Evolutionary conservation across 2,329 filamentous ascomycete genomes (phyloP).

Genomic region (Calonectria crousiana): DNA sequence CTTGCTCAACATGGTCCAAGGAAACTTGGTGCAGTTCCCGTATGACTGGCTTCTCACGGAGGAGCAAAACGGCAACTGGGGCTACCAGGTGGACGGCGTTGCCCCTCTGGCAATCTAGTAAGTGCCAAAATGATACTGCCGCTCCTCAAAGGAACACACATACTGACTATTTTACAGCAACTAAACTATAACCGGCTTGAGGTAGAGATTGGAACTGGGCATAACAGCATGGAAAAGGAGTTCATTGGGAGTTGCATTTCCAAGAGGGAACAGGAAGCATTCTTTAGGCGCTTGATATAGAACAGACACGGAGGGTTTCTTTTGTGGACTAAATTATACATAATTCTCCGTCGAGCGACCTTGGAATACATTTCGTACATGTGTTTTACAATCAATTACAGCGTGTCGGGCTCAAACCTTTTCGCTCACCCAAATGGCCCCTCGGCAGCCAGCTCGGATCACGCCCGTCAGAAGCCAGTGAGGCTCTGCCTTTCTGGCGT

Average conservation of each 20-base stretch:
- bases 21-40: constrained; percentile 90
- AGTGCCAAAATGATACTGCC: constrained; percentile 54
- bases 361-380: constrained; percentile 36
- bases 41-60: constrained; percentile 96
- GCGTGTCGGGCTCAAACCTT: constrained; percentile 62
- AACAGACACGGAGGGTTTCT: constrained; percentile 29
- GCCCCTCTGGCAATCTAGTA: constrained; percentile 98
- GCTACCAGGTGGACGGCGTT: constrained; percentile 95
- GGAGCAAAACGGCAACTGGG: constrained; percentile 94
- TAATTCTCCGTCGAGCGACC: constrained; percentile 24
- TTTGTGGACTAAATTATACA: constrained; percentile 34
- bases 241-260: constrained; percentile 32
- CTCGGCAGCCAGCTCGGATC: constrained; percentile 89
- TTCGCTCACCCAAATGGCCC: constrained; percentile 93
- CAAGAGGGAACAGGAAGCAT: constrained; percentile 29
- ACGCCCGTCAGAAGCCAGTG: constrained; percentile 90
- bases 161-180: constrained; percentile 50
- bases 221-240: constrained; percentile 41
- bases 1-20: constrained; percentile 84
- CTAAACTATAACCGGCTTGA: constrained; percentile 36
- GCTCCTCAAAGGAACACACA: background rate
- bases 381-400: constrained; percentile 41
- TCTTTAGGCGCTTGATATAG: constrained; percentile 28
- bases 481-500: constrained; percentile 89
- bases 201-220: constrained; percentile 13